Conservation (phyloP, 371 early-diverging fungal genomes). For the Capillidium heterosporum region DNA sequence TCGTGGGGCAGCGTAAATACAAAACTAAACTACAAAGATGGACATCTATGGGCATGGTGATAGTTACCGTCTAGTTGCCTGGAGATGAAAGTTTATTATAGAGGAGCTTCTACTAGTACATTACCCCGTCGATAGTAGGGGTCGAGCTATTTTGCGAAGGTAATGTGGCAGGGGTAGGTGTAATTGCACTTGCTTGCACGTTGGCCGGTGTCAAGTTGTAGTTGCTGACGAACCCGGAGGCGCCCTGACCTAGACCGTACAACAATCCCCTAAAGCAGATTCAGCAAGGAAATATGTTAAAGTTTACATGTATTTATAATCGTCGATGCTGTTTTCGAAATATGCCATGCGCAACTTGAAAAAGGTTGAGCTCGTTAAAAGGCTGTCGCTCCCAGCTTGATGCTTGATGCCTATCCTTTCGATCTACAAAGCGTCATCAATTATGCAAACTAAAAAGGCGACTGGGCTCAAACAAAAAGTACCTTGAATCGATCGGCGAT, state of each 20-base stretch:
- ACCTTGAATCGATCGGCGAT: constrained; percentile 94
- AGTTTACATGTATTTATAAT: constrained; percentile 63
- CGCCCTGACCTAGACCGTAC: constrained; percentile 2
- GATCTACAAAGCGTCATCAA: constrained; percentile 22
- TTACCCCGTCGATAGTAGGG: no score
- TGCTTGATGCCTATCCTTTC: constrained; percentile 95
- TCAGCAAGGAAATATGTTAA: background rate
- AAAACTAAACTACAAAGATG: no score
- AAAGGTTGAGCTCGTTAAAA: constrained; percentile 90
- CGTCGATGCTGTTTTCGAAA: constrained; percentile 89
- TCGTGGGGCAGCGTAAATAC: no score
- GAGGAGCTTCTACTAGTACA: no score
- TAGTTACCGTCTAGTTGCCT: no score
- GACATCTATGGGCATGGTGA: no score
- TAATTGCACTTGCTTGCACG: no score
- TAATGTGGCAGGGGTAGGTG: no score
- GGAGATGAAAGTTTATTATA: no score
- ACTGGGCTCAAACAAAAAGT: background rate
- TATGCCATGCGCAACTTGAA: constrained; percentile 91
- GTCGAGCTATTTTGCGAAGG: no score
- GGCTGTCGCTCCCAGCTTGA: constrained; percentile 98
- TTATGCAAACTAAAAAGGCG: no score
- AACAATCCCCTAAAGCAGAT: background rate
- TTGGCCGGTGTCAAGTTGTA: background rate
- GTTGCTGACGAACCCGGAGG: background rate